Evolutionary conservation across 2,329 filamentous ascomycete species (phyloP), one percentile per base, ranked within the genome.

Genomic region (Cladorrhinum sp.): DNA sequence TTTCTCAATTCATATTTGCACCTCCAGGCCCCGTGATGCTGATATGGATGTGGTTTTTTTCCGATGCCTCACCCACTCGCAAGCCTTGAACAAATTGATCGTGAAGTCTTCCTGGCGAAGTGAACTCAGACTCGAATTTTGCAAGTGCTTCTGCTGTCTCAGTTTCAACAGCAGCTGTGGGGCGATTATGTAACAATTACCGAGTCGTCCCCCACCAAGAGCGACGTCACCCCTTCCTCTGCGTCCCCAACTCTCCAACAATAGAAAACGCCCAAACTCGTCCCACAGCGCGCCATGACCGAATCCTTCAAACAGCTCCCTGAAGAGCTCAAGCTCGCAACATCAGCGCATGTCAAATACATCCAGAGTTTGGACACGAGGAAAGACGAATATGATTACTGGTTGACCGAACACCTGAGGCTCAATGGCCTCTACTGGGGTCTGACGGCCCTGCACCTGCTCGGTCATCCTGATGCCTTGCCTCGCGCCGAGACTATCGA

Each of bases 351-450:
- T 74, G 91, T 98, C 70, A 86, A 87, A 73, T 99, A 98, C 75
- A 92, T 99, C 68, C 91, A 96, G 76, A 91, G 89, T 71, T 83
- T 99, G 68, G 92, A 99, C 76, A 92, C 89, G 67, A 88, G 90
- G 73, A 92, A 90, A 78, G 92, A 98, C 80, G 91, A 97, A 76
- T 87, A 96, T 69, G 92, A 97, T 75, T 99, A 98, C 79, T 97
- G 94, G 90, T 82, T 98, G 73, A 99, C 95, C 14, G 94, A 99
- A 76, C 95, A 99, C 74, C 82, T 99, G 67, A 92, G 95, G 63
- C 84, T 99, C 61, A 97, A 95, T 73, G 95, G 95, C 50, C 85
- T 99, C 53, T 99, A 99, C 76, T 99, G 95, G 95, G 95, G 95
- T 14, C 78, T 99, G 60, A 95, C 88, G 6, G 89, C 94, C 6